Evolutionary conservation across 768 basidiomycete genomes (phyloP), one percentile per base, ranked within the genome.

Genomic region (Leccinum ochraceum): DNA sequence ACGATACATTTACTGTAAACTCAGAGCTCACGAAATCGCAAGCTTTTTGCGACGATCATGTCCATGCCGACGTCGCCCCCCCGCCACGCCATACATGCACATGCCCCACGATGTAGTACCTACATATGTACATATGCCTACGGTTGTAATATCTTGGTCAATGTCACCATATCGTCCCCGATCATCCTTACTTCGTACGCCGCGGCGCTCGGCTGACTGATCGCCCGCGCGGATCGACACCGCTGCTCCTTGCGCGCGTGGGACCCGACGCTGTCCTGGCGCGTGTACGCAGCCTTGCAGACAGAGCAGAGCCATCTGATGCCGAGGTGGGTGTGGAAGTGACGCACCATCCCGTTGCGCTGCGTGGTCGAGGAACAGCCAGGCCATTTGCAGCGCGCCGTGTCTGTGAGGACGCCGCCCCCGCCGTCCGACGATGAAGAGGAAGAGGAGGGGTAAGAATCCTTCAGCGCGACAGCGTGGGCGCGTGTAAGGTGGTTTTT

Each of bases 1-100:
- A 71, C 37, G 42, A 53, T 63, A 63, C 56, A n/a, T 5, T 16
- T 71, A 69, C 53, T 54, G 24, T 71, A 69, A 60, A 60, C 22
- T 10, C 34, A 48, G 14, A 51, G 17, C 60, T 54, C 57, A 59
- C 17, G 48, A 64, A 26, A 42, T 42, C 39, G 50, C 53, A 56
- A 24, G 20, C 6, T 2, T 11, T 59, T 26, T 1, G 60, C 42
- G 34, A 63, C 26, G 17, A 26, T 59, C 16, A 49, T 39, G 36
- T 6, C 37, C 34, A 32, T 22, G 7, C 9, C 6, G 7, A 8
- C 16, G 13, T 2, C 6, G 14, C 37, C 16, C 37, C 2, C 37
- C 16, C 16, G 37, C 16, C 37, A 39, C 16, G 16, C 37, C 16
- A 17, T 39, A 39, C 3, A 39, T 17, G 39, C 17, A 17, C 37